Conservation (phyloP, 2,329 filamentous ascomycete species). For the Trichoderma harzianum region DNA sequence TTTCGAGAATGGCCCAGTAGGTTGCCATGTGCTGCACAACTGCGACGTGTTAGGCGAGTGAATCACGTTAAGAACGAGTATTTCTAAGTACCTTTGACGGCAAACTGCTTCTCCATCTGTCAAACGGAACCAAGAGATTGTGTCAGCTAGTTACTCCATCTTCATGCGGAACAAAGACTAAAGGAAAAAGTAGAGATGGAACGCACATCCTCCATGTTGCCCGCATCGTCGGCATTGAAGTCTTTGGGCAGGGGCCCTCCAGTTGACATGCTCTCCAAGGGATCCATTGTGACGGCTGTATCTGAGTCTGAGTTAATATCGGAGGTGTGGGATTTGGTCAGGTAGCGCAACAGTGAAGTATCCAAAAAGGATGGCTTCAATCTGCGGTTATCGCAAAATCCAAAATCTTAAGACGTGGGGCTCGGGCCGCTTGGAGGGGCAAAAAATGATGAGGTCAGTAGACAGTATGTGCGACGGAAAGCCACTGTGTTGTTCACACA, state of each 20-base stretch:
- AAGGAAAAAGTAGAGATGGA: neutral
- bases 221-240: constrained; percentile 57
- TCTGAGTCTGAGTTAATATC: neutral
- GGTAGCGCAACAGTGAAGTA: neutral
- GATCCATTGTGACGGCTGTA: constrained; percentile 33
- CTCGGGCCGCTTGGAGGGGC: constrained; percentile 17
- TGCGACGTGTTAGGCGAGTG: constrained; percentile 21
- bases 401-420: constrained; percentile 19
- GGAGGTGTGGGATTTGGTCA: neutral
- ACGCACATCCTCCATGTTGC: constrained; percentile 56
- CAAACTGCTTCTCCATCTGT: constrained; percentile 98
- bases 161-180: neutral
- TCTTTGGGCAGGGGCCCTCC: constrained; percentile 45
- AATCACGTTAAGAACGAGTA: neutral
- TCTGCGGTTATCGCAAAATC: constrained; percentile 15
- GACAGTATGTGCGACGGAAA: neutral
- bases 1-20: constrained; percentile 95
- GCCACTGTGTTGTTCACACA: neutral
- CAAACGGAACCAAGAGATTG: neutral
- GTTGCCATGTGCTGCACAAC: constrained; percentile 95
- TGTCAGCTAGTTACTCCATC: neutral
- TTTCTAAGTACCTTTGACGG: constrained; percentile 73
- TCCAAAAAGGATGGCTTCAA: neutral
- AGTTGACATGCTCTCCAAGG: constrained; percentile 37
- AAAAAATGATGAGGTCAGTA: constrained; percentile 11